A percentile compares a stretch with the other conserved stretches of the same genome.
Evolutionary conservation across 176 grass and related monocot genomes (phyloP).

Genomic region (Paspalum notatum): DNA sequence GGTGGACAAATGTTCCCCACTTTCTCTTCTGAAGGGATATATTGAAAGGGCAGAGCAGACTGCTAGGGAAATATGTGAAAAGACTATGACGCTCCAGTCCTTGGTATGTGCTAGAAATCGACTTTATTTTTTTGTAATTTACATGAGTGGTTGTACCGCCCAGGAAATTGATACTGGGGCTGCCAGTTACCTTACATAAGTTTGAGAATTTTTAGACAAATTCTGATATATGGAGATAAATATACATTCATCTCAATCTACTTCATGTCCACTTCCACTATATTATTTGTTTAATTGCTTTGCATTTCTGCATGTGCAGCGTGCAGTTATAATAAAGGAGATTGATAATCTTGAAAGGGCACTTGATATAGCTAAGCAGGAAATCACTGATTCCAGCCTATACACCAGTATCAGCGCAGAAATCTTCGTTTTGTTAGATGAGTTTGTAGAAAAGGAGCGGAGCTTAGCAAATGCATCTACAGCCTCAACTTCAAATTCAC

Average conservation of each 20-base stretch:
- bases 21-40: conserved; percentile 54
- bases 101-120: conserved; percentile 38
- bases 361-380: conserved; percentile 17
- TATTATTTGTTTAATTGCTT: conserved; percentile 23
- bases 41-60: conserved; percentile 42
- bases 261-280: not conserved
- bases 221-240: not conserved
- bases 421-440: conserved; percentile 42
- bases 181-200: not conserved
- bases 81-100: conserved; percentile 24
- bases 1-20: conserved; percentile 43
- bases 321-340: conserved; percentile 30
- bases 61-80: conserved; percentile 35
- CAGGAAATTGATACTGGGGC: not conserved
- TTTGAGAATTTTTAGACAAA: not conserved
- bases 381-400: conserved; percentile 26
- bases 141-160: not conserved
- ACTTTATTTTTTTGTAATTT: not conserved
- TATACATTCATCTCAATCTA: not conserved
- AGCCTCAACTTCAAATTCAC: conserved; percentile 26
- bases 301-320: conserved; percentile 24
- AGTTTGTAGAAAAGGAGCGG: conserved; percentile 33
- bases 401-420: conserved; percentile 18
- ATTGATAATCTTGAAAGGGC: conserved; percentile 27
- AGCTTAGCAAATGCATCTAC: not conserved